Base-by-base conservation (phyloP, 2,329 filamentous ascomycete genomes). In the Chaetothyriales sp. region DNA sequence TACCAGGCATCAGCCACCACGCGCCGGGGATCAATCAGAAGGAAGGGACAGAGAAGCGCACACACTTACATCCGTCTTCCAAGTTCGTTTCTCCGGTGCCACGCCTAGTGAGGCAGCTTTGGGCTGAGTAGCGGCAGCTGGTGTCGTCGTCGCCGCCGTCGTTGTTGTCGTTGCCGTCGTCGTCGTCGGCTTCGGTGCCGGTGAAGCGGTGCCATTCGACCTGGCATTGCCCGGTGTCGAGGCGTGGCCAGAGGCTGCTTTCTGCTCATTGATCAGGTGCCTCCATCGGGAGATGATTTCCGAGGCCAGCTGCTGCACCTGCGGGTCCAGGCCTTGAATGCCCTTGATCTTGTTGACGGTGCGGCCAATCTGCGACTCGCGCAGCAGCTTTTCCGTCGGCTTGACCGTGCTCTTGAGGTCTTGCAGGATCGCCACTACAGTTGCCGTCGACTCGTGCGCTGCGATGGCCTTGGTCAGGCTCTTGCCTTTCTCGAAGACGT, bases 241-340 rank as follows among this genome's bases (percentile, higher is more conserved):
- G 5, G 56, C 54, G 20, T 57, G 46, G 10, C 58, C 59, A 20
- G 58, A 56, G n/a, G 55, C 53, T 46, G 53, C 60, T 47, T 67
- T 66, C 47, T 66, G 65, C 60, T 71, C 71, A 54, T 86, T 84
- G 48, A 94, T 85, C 43, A 84, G 80, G 62, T 82, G 81, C 72
- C 85, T 86, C 88, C 88, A 95, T 68, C 89, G 94, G 56, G 77
- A 78, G 49, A 98, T 89, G 52, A 97, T 85, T 63, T 89, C 86
- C 54, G 78, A 76, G 2, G 92, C 89, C 44, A 86, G 74, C 49
- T 80, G 78, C 46, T 83, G 82, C 60, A 97, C 84, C 47, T 75
- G 73, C 1, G 75, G 71, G 29, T 59, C 59, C n/a, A 60, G 37
- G 44, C 89, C 81, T 67, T 86, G 89, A 73, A 94, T 85, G 52